Conservation (phyloP, 176 grass and related monocot genomes). For the Pontederia paniculata region DNA sequence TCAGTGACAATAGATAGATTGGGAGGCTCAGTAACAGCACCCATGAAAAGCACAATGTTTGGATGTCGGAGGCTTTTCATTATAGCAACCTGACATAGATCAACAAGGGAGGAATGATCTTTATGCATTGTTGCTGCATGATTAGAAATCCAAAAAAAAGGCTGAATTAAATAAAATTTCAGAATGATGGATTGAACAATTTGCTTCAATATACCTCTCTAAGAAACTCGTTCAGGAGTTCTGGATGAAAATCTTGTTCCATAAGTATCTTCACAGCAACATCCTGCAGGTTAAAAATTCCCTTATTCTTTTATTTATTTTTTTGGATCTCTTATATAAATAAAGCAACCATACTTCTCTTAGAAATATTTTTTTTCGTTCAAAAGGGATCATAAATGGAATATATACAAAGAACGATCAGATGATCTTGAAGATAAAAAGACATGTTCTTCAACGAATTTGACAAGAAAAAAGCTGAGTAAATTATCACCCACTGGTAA, state of each 20-base stretch:
- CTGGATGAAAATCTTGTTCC: constrained; percentile 95
- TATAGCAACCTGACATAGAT: constrained; percentile 5
- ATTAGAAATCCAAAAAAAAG: background rate
- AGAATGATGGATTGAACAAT: background rate
- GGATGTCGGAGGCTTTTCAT: constrained; percentile 18
- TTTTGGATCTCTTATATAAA: constrained; percentile 10
- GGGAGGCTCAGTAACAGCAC: constrained; percentile 4
- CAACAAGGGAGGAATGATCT: background rate
- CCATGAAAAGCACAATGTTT: constrained; percentile 16
- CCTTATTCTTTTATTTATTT: constrained; percentile 10
- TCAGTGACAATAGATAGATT: constrained; percentile 10
- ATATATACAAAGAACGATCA: constrained; percentile 1
- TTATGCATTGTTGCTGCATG: background rate
- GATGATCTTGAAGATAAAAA: no score
- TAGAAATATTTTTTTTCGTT: background rate
- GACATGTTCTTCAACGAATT: no score
- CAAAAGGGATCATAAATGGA: background rate
- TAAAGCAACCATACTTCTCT: no score
- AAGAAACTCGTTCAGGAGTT: constrained; percentile 75
- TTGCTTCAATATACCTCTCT: constrained; percentile 62
- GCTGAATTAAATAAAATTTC: background rate
- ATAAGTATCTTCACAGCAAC: constrained; percentile 98
- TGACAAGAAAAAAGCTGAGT: no score
- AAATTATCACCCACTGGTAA: no score
- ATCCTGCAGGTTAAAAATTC: constrained; percentile 44